Evolutionary conservation across 202 grass and related monocot species (phyloP).

Genomic region (Carex arenaria): DNA sequence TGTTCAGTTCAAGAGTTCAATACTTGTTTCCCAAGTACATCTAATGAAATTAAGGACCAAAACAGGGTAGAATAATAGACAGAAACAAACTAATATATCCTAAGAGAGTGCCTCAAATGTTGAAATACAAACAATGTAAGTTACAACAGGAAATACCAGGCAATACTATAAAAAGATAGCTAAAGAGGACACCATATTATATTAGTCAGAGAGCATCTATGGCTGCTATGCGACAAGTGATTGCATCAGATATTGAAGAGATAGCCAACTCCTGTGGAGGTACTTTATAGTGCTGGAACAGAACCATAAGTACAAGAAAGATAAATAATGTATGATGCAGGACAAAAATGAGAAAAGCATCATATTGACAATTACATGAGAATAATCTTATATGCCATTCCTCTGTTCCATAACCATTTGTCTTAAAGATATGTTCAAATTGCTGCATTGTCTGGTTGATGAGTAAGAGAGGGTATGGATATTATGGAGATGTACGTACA

Average conservation of each 20-base stretch:
- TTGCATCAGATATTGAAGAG: slow-evolving; percentile 53
- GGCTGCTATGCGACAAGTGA: slow-evolving; percentile 66
- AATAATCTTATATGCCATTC: background rate
- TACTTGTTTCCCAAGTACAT: background rate
- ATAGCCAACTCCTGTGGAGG: slow-evolving; percentile 72
- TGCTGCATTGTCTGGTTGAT: background rate
- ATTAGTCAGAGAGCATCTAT: slow-evolving; percentile 53
- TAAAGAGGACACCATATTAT: background rate
- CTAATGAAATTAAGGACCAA: background rate
- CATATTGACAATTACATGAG: background rate
- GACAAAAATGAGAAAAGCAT: background rate
- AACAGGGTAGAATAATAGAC: background rate
- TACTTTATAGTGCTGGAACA: slow-evolving; percentile 76
- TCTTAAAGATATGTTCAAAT: background rate
- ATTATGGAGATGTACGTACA: background rate
- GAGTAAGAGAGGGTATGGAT: slow-evolving; percentile 1
- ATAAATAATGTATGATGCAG: background rate
- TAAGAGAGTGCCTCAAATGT: background rate
- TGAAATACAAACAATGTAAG: background rate
- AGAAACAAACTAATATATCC: background rate
- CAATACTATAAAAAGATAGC: background rate
- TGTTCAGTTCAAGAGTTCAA: background rate
- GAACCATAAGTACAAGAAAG: background rate
- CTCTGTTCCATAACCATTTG: background rate
- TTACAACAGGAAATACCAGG: slow-evolving; percentile 10